Percentiles rank a stretch among this genome's conserved stretches.
These are phyloP conservation scores for Rosellinia necatrix DNA, from an alignment of 2,329 filamentous ascomycete species.

Conservation along the genomic window DNA sequence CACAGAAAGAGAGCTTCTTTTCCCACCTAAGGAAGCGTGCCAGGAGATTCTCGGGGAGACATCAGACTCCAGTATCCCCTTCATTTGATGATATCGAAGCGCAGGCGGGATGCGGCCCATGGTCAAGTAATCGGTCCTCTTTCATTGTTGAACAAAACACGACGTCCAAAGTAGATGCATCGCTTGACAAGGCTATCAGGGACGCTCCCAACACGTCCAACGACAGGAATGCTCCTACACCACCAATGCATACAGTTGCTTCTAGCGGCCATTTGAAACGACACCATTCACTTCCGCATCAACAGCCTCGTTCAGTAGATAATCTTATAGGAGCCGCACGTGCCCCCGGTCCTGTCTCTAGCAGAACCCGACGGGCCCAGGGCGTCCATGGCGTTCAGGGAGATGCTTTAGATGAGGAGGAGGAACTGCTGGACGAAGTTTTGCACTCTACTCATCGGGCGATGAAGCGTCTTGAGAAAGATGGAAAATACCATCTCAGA, in stretches of 20 bases:
- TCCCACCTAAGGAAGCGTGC: conserved; percentile 95
- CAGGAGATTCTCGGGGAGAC: conserved; percentile 86
- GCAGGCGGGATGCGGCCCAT: conserved; percentile 89
- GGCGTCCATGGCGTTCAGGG: conserved; percentile 79
- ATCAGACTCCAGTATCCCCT: conserved; percentile 79
- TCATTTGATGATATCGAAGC: conserved; percentile 86
- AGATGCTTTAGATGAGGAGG: conserved; percentile 94
- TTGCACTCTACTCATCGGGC: conserved; percentile 77
- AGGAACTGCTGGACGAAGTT: conserved; percentile 91
- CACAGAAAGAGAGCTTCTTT: conserved; percentile 95
- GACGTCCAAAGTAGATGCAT: conserved; percentile 58
- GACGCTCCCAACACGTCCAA: conserved; percentile 59
- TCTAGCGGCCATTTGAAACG: conserved; percentile 62
- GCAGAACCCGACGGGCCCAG: conserved; percentile 78
- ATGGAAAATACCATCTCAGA: conserved; percentile 55
- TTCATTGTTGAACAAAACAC: conserved; percentile 70
- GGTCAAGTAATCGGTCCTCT: conserved; percentile 83
- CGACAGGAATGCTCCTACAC: conserved; percentile 51
- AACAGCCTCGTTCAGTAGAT: conserved; percentile 66
- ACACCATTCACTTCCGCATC: conserved; percentile 67
- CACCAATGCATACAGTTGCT: conserved; percentile 57
- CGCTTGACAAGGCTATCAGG: conserved; percentile 61
- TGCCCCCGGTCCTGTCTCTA: conserved; percentile 68
- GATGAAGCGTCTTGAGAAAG: conserved; percentile 70
- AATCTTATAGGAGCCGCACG: conserved; percentile 63